phyloP scores from a whole-genome alignment of 306 rosid species.

The Sindora glabra region DNA sequence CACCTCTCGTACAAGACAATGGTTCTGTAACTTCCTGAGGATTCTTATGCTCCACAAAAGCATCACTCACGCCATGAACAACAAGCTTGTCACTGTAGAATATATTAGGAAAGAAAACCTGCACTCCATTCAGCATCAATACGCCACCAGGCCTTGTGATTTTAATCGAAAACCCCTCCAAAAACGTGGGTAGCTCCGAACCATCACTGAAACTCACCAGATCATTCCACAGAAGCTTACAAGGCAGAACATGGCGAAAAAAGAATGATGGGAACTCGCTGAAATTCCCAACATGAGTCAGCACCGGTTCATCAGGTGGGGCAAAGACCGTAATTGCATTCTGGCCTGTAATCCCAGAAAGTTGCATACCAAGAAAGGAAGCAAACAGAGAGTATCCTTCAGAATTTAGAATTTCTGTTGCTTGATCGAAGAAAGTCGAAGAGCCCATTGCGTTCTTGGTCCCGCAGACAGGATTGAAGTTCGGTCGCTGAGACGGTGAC shows the following conservation, averaged over 20 bases:
- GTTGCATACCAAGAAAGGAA: conserved; percentile 53
- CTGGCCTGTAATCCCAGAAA: conserved; percentile 28
- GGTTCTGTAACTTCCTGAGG: background rate
- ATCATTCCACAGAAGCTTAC: conserved; percentile 60
- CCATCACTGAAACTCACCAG: conserved; percentile 36
- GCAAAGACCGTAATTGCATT: conserved; percentile 59
- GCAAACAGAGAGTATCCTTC: conserved; percentile 55
- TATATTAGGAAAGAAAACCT: conserved; percentile 44
- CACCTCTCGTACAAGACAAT: background rate
- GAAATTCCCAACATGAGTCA: conserved; percentile 21
- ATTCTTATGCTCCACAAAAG: conserved; percentile 12
- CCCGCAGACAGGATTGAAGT: conserved; percentile 15
- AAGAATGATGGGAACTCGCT: conserved; percentile 39
- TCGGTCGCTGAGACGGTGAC: conserved; percentile 1
- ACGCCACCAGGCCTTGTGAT: conserved; percentile 37
- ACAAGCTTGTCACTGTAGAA: conserved; percentile 41
- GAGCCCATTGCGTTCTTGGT: conserved; percentile 1
- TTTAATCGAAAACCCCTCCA: conserved; percentile 44
- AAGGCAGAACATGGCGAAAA: conserved; percentile 66
- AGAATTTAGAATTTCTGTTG: conserved; percentile 26
- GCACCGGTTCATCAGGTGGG: conserved; percentile 45
- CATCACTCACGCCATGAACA: conserved; percentile 64
- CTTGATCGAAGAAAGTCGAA: conserved; percentile 32
- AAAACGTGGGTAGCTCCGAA: conserved; percentile 37
- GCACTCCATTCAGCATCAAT: conserved; percentile 50